Percentiles rank a stretch among this genome's conserved stretches.
Evolutionary conservation across 441 rosid species (phyloP).

Genomic region (Brassica balearica): DNA sequence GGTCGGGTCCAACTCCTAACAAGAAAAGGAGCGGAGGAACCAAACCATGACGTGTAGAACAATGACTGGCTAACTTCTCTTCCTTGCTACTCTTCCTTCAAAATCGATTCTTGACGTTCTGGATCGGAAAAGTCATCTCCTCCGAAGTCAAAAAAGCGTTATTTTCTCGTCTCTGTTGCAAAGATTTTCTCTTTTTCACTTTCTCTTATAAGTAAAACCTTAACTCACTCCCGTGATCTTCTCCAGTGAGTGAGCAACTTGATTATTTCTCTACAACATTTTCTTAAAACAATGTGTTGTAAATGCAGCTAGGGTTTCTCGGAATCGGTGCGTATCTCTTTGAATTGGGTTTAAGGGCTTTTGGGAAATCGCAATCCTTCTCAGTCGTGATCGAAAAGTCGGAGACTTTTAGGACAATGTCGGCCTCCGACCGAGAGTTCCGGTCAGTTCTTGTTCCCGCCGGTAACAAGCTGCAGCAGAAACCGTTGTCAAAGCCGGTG

Average conservation of each 20-base stretch:
- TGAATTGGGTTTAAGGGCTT: not conserved
- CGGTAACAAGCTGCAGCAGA: slow-evolving; percentile 54
- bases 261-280: too few species aligned
- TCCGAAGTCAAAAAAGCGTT: slow-evolving; percentile 26
- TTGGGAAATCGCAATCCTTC: slow-evolving; percentile 13
- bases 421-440: slow-evolving; percentile 57
- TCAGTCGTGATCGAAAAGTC: too few species aligned
- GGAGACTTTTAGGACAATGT: slow-evolving; percentile 42
- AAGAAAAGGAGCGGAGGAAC: slow-evolving; percentile 14
- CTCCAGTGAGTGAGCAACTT: not conserved
- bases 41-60: slow-evolving; percentile 32
- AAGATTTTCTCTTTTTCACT: not conserved
- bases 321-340: too few species aligned
- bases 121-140: slow-evolving; percentile 41
- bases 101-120: not conserved
- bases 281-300: too few species aligned
- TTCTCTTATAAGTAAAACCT: slow-evolving; percentile 14
- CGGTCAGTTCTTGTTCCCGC: slow-evolving; percentile 57
- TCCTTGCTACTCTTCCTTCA: slow-evolving; percentile 12
- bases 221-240: slow-evolving; percentile 5
- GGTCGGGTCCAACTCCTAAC: not conserved
- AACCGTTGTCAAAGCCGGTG: slow-evolving; percentile 37
- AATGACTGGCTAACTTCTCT: slow-evolving; percentile 22
- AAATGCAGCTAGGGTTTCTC: too few species aligned
- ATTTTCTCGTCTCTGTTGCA: not conserved